Conservation (phyloP, 2,329 filamentous ascomycete species). For the Apiospora hydei region DNA sequence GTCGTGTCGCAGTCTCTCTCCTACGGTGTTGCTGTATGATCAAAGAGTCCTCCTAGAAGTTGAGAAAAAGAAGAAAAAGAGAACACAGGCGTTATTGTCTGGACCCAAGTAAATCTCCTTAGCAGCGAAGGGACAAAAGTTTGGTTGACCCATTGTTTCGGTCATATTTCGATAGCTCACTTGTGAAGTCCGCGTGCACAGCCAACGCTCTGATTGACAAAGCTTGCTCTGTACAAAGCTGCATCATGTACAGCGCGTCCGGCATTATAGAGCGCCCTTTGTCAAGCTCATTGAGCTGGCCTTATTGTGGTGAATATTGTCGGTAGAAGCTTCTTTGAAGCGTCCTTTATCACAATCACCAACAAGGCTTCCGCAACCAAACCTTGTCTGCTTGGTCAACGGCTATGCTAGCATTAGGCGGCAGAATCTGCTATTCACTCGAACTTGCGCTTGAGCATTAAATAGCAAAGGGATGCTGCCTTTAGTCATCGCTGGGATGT, state of each 20-base stretch:
- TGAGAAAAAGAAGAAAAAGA: neutral
- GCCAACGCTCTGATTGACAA: neutral
- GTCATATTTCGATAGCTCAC: constrained; percentile 2
- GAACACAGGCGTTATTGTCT: neutral
- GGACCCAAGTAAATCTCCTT: neutral
- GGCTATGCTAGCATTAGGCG: neutral
- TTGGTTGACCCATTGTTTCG: constrained; percentile 4
- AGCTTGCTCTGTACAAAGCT: neutral
- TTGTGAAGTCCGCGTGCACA: neutral
- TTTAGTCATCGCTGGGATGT: neutral
- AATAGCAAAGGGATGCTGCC: neutral
- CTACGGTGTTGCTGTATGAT: neutral
- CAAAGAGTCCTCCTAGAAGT: neutral
- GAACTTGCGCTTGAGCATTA: neutral
- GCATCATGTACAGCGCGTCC: neutral
- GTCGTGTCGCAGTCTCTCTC: neutral
- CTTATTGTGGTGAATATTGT: neutral
- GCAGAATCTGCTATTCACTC: neutral
- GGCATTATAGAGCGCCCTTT: neutral
- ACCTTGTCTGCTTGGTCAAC: neutral
- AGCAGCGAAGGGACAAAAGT: neutral
- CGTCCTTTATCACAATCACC: neutral
- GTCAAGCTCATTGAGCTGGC: neutral
- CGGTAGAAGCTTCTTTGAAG: neutral
- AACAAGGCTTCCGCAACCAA: constrained; percentile 12